Base-by-base conservation (phyloP, 2,329 filamentous ascomycete species). In the Massarina eburnea region DNA sequence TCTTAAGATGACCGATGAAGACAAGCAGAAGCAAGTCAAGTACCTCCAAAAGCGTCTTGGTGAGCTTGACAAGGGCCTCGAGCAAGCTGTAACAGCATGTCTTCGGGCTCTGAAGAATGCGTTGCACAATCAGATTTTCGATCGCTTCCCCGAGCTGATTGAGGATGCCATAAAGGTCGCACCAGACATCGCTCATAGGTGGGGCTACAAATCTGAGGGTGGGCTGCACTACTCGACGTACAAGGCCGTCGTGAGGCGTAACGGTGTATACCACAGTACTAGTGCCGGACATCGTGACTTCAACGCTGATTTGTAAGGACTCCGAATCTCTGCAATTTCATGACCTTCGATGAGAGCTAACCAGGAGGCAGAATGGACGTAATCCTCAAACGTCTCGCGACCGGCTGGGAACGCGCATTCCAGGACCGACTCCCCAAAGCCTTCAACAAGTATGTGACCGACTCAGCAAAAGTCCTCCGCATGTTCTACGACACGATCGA, bases 141-240 rank as follows among this genome's bases (percentile, higher is more conserved):
- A 74, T 17, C 73, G 72, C 19, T 76, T 74, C 33, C 62, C 68
- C 1, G 52, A 65, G 2, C 62, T 74, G 2, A 65, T 75, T 8
- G 50, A 71, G 2, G 52, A 62, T 14, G 77, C 77, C 2, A 60
- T 71, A 2, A 51, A 66, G 7, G 62, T 64, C 18, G 72, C 73
- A 3, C 42, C 63, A 2, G 36, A 53, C 0, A 74, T 66, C 8
- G 59, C 65, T 6, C 38, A 46, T 9, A 48, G 49, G 14, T 74
- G 74, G 73, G 68, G 71, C 53, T 55, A 72, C 47, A 70, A 62
- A 22, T 29, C 50, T 12, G 58, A 66, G 24, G 80, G 80, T 9
- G 80, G 80, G 1, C 61, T 80, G 10, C 54, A 60, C 26, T 84
- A 70, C 67, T 20, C 65, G 2, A 83, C 81, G 0, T 85, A 84